Conservation (phyloP, 2,329 filamentous ascomycete genomes). For the Tolypocladium guangdongense region DNA sequence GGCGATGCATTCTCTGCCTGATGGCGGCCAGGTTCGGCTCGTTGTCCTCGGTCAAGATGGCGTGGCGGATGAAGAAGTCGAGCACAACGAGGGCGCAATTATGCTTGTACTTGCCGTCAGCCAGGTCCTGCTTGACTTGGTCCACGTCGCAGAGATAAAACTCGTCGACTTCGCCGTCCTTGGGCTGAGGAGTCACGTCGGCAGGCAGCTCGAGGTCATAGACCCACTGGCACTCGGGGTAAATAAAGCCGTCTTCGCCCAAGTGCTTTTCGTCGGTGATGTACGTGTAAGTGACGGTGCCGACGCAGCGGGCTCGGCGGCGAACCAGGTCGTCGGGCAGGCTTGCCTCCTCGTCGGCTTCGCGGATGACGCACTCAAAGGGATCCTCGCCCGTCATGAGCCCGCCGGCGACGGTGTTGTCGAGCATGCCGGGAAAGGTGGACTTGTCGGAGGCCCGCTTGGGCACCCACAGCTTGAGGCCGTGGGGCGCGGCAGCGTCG, state of each 20-base stretch:
- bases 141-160: constrained; percentile 70
- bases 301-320: constrained; percentile 43
- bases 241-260: constrained; percentile 70
- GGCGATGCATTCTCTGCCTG: constrained; percentile 61
- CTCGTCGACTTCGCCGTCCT: constrained; percentile 80
- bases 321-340: constrained; percentile 61
- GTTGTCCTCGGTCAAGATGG: constrained; percentile 66
- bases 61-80: constrained; percentile 84
- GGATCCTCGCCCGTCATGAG: constrained; percentile 72
- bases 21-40: constrained; percentile 74
- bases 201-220: constrained; percentile 74
- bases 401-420: constrained; percentile 80
- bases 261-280: constrained; percentile 65
- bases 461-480: constrained; percentile 76
- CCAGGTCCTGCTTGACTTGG: constrained; percentile 62
- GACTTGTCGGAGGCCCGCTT: constrained; percentile 65
- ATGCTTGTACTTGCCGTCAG: constrained; percentile 73
- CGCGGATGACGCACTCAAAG: constrained; percentile 72
- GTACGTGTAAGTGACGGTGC: constrained; percentile 76
- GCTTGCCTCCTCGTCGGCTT: constrained; percentile 82
- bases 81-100: constrained; percentile 79
- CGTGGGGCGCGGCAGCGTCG: constrained; percentile 27
- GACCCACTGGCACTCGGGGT: constrained; percentile 85
- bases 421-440: constrained; percentile 84
- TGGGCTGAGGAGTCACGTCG: constrained; percentile 60